Evolutionary conservation across 2,329 filamentous ascomycete genomes (phyloP).

Genomic region (Chrysoporthe puriensis): DNA sequence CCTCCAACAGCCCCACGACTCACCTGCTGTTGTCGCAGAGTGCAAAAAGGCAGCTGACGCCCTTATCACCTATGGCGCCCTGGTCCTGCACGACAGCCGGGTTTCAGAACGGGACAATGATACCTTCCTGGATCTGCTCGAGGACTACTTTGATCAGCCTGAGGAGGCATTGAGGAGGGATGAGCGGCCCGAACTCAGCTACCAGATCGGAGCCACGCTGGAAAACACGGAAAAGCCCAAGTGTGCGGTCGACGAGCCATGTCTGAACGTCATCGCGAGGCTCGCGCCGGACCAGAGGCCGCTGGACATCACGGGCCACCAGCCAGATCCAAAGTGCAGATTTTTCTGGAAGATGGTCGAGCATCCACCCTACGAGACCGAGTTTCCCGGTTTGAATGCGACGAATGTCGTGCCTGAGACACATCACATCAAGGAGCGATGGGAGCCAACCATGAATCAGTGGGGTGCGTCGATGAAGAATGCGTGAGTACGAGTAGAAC

Average conservation of each 20-base stretch:
- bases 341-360: constrained; percentile 67
- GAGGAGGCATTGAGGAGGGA: constrained; percentile 50
- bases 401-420: constrained; percentile 58
- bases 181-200: constrained; percentile 61
- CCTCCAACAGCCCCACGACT: constrained; percentile 47
- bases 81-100: constrained; percentile 63
- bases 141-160: constrained; percentile 67
- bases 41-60: constrained; percentile 58
- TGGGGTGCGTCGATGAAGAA: constrained; percentile 65
- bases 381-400: constrained; percentile 60
- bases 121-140: constrained; percentile 63
- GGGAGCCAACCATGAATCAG: constrained; percentile 58
- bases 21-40: constrained; percentile 51
- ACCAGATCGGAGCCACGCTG: constrained; percentile 65
- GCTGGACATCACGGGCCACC: constrained; percentile 59
- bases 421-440: constrained; percentile 51
- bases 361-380: constrained; percentile 55
- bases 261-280: constrained; percentile 58
- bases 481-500: constrained; percentile 46
- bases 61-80: constrained; percentile 62
- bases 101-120: constrained; percentile 59
- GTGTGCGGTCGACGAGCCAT: constrained; percentile 65
- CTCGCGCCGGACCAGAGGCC: constrained; percentile 59
- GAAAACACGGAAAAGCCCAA: constrained; percentile 67
- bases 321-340: constrained; percentile 63